Evolutionary conservation across 1,139 yeast species (phyloP).

Genomic region (Keqinozyma sinolaborantium): DNA sequence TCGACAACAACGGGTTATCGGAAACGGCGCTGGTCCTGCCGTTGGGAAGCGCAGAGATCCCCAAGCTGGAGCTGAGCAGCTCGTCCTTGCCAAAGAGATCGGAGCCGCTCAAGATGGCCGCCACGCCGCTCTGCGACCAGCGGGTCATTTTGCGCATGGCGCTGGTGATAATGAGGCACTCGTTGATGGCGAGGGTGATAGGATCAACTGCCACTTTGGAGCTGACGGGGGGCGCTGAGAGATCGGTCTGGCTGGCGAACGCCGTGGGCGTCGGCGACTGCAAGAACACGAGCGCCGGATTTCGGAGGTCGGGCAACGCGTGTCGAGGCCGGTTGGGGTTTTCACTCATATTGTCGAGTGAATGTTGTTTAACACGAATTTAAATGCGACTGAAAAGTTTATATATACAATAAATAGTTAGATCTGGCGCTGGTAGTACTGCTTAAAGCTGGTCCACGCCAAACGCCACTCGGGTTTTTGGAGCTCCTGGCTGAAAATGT

Average conservation of each 20-base stretch:
- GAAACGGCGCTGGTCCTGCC: conserved; percentile 14
- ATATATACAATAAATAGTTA: conserved; percentile 10
- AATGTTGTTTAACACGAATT: background rate
- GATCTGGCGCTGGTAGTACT: conserved; percentile 43
- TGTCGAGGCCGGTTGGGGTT: background rate
- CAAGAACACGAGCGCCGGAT: conserved; percentile 1
- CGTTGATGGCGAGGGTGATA: conserved; percentile 79
- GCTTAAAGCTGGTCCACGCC: conserved; percentile 62
- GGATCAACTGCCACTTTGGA: conserved; percentile 58
- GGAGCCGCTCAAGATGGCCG: conserved; percentile 73
- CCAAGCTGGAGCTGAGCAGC: conserved; percentile 22
- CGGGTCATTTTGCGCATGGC: conserved; percentile 88
- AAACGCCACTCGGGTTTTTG: conserved; percentile 66
- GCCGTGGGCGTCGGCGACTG: conserved; percentile 10
- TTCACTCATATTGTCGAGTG: background rate
- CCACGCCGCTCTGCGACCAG: conserved; percentile 83
- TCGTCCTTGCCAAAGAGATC: conserved; percentile 42
- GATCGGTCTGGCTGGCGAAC: background rate
- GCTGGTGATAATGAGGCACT: conserved; percentile 81
- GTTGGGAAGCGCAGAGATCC: conserved; percentile 17
- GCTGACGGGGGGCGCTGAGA: conserved; percentile 1
- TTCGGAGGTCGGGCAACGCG: background rate
- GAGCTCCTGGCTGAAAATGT: conserved; percentile 48
- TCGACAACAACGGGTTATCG: conserved; percentile 69
- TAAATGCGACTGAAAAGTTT: too few species aligned